Evolutionary conservation across 2,329 filamentous ascomycete species (phyloP).

Genomic region (Xylariaceae sp.): DNA sequence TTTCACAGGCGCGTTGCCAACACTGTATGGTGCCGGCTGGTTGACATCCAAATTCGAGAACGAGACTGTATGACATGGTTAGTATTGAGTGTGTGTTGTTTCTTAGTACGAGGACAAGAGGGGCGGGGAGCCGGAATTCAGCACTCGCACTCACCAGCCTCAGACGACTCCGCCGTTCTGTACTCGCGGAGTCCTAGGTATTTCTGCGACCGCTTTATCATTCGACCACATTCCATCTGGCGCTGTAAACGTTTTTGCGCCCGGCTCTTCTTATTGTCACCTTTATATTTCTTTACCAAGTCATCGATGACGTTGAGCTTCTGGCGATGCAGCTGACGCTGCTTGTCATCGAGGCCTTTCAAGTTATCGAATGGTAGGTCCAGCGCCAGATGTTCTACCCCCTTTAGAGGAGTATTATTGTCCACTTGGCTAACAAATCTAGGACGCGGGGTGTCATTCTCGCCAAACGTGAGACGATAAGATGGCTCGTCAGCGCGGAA

Average conservation of each 20-base stretch:
- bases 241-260: conserved; percentile 40
- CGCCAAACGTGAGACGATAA: conserved; percentile 50
- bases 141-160: background rate
- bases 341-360: conserved; percentile 32
- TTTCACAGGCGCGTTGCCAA: conserved; percentile 49
- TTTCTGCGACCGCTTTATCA: conserved; percentile 59
- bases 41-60: conserved; percentile 26
- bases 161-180: conserved; percentile 4
- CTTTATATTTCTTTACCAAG: conserved; percentile 39
- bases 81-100: no score
- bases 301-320: conserved; percentile 49
- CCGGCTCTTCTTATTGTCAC: conserved; percentile 11
- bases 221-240: conserved; percentile 48
- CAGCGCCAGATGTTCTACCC: conserved; percentile 33
- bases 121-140: no score
- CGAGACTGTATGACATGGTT: no score
- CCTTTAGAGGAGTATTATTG: conserved; percentile 35
- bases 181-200: conserved; percentile 61
- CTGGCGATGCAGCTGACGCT: conserved; percentile 45
- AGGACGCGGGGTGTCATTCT: conserved; percentile 57
- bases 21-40: conserved; percentile 42
- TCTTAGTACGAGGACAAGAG: no score
- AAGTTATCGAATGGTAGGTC: conserved; percentile 37
- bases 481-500: conserved; percentile 43
- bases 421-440: conserved; percentile 58